Evolutionary conservation across 768 basidiomycete genomes (phyloP), one percentile per base, ranked within the genome.

Genomic region (Boletus subcaerulescens): DNA sequence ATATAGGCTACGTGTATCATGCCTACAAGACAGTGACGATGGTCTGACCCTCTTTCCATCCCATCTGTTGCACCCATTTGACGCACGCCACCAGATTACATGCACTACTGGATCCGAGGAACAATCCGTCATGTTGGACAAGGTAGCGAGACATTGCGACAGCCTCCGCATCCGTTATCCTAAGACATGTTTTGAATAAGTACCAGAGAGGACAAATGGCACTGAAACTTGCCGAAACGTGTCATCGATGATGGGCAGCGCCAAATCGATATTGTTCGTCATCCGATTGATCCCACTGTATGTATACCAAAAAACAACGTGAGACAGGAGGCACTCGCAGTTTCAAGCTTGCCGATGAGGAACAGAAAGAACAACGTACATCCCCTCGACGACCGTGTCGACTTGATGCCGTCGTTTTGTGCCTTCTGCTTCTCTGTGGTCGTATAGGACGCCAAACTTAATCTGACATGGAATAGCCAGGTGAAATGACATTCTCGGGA

Each of bases 81-180:
- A 97, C 80, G 61, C 91, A 93, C 2, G 96, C 91, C n/a, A 97
- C 83, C 38, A 99, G 78, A 66, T 98, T 99, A 67, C 93, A 95
- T 0, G 97, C 96, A 63, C 92, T 95, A 56, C 93, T 96, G 0
- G 95, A 98, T 14, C 97, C 97, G 29, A 98, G 77, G 74, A 95
- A 98, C 26, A 99, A 76, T 0, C 97, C 97, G 60, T 98, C 96
- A 52, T 91, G 77, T 47, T 87, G 76, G 5, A 97, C 93, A 18
- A 99, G 81, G 67, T 93, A 93, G 11, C 95, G 85, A 2, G 94
- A 89, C 96, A 98, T 98, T 9, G 89, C 84, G 45, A 98, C 92
- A 0, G 96, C 96, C 72, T 99, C 96, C 2, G 81, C 85, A 60
- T 98, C 97, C 3, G 90, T 87, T 68, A 98, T 85, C 54, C 95